phyloP scores from a whole-genome alignment of 306 rosid species.

The Echinosophora koreensis region DNA sequence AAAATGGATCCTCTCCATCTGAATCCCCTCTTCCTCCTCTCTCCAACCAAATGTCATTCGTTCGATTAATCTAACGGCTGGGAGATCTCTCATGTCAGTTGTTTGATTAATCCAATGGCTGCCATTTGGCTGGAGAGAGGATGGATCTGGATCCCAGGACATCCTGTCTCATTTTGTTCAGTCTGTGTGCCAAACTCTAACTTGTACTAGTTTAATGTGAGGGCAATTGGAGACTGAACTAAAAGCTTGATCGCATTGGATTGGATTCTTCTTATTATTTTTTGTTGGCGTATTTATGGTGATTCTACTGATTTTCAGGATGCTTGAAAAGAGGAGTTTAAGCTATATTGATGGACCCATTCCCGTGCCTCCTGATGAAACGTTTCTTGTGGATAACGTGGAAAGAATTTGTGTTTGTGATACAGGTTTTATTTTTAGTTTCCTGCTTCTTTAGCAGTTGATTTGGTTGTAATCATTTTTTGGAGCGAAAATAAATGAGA shows the following conservation, averaged over 20 bases:
- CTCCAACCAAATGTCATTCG: no score
- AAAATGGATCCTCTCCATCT: no score
- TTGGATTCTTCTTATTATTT: neutral
- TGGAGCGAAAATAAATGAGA: neutral
- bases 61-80: no score
- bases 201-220: neutral
- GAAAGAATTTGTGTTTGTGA: slow-evolving; percentile 81
- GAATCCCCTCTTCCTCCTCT: no score
- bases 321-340: slow-evolving; percentile 94
- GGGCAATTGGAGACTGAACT: neutral
- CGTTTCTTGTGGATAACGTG: slow-evolving; percentile 80
- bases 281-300: neutral
- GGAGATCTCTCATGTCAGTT: no score
- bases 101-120: no score
- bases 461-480: slow-evolving; percentile 10
- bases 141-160: no score
- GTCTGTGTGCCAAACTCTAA: no score
- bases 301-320: slow-evolving; percentile 53
- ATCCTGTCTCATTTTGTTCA: no score
- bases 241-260: neutral
- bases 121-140: no score
- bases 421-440: slow-evolving; percentile 55
- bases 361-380: slow-evolving; percentile 73
- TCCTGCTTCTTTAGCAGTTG: neutral
- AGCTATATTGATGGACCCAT: slow-evolving; percentile 88